Conservation (phyloP, 192 early-diverging fungal species). For the Backusella morwellensis region DNA sequence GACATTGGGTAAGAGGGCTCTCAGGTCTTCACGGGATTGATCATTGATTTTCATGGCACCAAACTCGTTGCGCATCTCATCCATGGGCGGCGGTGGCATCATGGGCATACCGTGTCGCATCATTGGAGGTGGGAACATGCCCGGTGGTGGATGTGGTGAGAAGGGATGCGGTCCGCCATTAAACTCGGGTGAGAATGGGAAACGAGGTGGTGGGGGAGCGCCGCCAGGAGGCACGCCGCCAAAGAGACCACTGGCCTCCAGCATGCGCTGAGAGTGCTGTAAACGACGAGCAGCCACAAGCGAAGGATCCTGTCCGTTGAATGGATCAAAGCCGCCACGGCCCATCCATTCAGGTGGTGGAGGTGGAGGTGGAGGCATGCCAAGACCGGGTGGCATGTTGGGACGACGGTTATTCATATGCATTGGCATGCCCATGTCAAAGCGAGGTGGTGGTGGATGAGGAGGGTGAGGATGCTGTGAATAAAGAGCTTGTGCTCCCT, state of each 20-base stretch:
- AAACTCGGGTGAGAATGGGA: conserved; percentile 12
- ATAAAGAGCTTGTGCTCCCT: conserved; percentile 15
- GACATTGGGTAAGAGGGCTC: conserved; percentile 59
- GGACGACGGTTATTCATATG: conserved; percentile 9
- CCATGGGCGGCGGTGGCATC: not conserved
- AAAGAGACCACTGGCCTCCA: conserved; percentile 32
- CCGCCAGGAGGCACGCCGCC: not conserved
- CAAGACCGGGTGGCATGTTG: not conserved
- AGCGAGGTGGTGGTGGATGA: not conserved
- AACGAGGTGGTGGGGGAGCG: conserved; percentile 4
- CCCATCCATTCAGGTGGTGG: conserved; percentile 33
- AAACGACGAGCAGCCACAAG: conserved; percentile 31
- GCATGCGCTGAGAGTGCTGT: conserved; percentile 37
- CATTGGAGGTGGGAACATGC: conserved; percentile 20
- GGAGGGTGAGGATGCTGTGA: conserved; percentile 5
- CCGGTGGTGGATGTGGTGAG: conserved; percentile 10
- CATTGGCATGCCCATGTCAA: conserved; percentile 14
- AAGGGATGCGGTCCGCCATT: not conserved
- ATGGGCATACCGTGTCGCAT: conserved; percentile 12
- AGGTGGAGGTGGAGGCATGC: conserved; percentile 7
- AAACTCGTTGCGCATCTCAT: conserved; percentile 9
- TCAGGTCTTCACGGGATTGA: conserved; percentile 41
- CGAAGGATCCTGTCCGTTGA: conserved; percentile 31
- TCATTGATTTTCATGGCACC: not conserved
- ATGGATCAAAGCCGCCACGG: conserved; percentile 26